Percentiles rank a stretch among this genome's conserved stretches.
Conservation (phyloP, 768 basidiomycete genomes). For the Sporobolomyces pararoseus region DNA sequence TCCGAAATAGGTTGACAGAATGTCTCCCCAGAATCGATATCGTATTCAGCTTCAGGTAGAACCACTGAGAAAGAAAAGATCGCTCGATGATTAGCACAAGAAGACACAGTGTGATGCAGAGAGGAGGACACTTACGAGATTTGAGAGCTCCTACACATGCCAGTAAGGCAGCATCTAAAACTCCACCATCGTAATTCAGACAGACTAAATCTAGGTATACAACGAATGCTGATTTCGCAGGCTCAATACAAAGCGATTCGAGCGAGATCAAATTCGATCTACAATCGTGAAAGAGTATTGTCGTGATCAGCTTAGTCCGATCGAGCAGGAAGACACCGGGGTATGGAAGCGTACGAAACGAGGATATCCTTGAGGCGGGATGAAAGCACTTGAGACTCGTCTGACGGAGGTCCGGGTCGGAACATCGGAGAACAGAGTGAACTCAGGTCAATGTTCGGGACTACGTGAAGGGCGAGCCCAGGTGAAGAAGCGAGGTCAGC, state of each 20-base stretch:
- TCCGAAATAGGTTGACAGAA: slow-evolving; percentile 25
- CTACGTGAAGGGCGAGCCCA: slow-evolving; percentile 50
- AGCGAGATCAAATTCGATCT: slow-evolving; percentile 68
- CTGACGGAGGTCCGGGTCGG: slow-evolving; percentile 89
- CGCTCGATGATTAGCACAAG: slow-evolving; percentile 52
- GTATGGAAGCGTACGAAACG: slow-evolving; percentile 57
- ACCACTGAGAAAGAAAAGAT: slow-evolving; percentile 53
- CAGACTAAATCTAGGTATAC: slow-evolving; percentile 93
- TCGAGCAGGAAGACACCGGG: too few relatives aligned
- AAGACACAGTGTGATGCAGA: slow-evolving; percentile 51
- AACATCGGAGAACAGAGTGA: slow-evolving; percentile 89
- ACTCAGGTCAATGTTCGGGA: slow-evolving; percentile 91
- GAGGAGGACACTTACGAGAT: slow-evolving; percentile 58
- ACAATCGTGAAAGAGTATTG: too few relatives aligned
- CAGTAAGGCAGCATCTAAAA: slow-evolving; percentile 80
- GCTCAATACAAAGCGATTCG: slow-evolving; percentile 70
- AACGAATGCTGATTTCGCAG: slow-evolving; percentile 78
- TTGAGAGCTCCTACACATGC: slow-evolving; percentile 81
- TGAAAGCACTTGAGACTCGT: slow-evolving; percentile 88
- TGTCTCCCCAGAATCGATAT: slow-evolving; percentile 19
- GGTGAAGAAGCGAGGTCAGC: not conserved
- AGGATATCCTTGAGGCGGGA: slow-evolving; percentile 74
- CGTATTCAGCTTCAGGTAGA: slow-evolving; percentile 25
- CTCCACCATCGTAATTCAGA: slow-evolving; percentile 96
- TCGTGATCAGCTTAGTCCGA: too few relatives aligned